Evolutionary conservation across 129 eudicot genomes (phyloP), one percentile per base, ranked within the genome.

Genomic region (Heracleum sosnowskyi): DNA sequence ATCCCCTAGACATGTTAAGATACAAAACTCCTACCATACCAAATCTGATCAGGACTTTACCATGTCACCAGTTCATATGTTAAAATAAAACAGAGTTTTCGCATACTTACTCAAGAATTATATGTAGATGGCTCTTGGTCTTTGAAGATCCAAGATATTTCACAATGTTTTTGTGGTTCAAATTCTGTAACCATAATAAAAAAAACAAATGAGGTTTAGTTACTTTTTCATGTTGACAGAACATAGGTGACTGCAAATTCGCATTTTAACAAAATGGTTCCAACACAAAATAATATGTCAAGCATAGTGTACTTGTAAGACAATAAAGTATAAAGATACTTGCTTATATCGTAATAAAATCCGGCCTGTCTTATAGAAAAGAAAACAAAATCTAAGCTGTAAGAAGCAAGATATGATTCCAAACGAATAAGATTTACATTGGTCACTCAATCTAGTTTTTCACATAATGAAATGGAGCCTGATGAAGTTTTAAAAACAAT

Each of bases 81-180:
- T 73, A 26, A 31, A 73, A 11, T 28, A 44, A 46, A 15, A 51
- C 24, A 31, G 26, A 47, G 46, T 66, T 42, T 49, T 81, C 81
- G 72, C 28, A 57, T 46, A 86, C 98, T 87, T 80, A 94, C 98
- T 94, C 98, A 74, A 94, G 98, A 88, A 94, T 91, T 51, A 94
- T 94, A 82, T 91, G 96, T 79, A 94, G 98, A 85, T 94, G 97
- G 68, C 90, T 82, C 88, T 83, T 93, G 45, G 98, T 94, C 93
- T 89, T 94, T 82, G 87, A 85, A 33, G 97, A 94, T 84, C 98
- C 98, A 77, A 94, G 93, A 88, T 94, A 94, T 47, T 94, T 94
- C 63, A 88, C 92, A 80, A 88, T 88, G 77, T 88, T 88, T 47
- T 88, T 88, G 87, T 88, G 92, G 80, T 86, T 88, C 79, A 88